Conservation (phyloP, 345 rosid species). For the Gossypium herbaceum region DNA sequence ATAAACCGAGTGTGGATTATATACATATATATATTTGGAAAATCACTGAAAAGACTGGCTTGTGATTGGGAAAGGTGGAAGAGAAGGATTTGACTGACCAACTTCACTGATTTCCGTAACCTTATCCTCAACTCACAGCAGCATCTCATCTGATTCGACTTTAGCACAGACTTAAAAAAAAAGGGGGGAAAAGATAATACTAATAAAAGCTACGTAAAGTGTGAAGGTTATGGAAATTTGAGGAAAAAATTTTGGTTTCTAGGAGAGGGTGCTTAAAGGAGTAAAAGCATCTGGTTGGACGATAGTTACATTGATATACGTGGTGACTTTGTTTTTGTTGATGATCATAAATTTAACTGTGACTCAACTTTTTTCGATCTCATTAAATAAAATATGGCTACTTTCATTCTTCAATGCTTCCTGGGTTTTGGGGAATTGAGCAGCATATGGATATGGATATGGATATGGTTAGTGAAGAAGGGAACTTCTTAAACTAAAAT, state of each 20-base stretch:
- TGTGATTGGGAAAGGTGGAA: conserved; percentile 38
- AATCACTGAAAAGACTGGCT: conserved; percentile 12
- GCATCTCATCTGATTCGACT: conserved; percentile 16
- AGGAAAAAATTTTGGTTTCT: conserved; percentile 16
- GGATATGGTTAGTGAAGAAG: not conserved
- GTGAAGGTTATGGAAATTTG: conserved; percentile 9
- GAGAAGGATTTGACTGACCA: conserved; percentile 28
- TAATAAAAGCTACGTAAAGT: conserved; percentile 6
- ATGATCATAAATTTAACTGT: not conserved
- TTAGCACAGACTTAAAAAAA: not conserved
- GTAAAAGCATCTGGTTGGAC: conserved; percentile 19
- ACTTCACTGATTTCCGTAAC: conserved; percentile 44
- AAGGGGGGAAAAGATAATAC: not conserved
- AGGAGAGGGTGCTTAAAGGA: conserved; percentile 16
- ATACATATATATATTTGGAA: not conserved
- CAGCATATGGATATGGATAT: not conserved
- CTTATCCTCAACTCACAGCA: conserved; percentile 38
- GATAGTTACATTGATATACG: conserved; percentile 20
- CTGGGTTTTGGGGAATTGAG: conserved; percentile 30
- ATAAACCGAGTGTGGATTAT: not conserved
- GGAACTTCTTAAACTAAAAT: not conserved
- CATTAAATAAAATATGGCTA: not conserved
- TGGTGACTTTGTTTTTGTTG: conserved; percentile 10
- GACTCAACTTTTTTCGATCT: not conserved
- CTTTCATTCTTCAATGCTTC: conserved; percentile 26